Evolutionary conservation across 345 rosid genomes (phyloP), one percentile per base, ranked within the genome.

Genomic region (Lepidium sativum): DNA sequence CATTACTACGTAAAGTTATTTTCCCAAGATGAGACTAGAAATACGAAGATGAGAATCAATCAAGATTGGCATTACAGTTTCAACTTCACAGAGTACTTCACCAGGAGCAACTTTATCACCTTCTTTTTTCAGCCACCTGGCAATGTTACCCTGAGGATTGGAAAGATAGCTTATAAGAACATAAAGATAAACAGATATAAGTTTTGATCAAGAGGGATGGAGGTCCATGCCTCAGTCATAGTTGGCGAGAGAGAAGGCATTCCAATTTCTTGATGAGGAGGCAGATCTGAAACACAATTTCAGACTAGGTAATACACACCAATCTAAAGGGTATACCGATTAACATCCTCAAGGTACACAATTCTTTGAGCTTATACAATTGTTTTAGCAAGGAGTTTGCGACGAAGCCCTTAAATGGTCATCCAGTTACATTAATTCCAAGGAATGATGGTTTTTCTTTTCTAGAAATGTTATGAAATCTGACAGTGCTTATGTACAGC

Each of bases 201-300:
- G 33, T 58, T 49, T 54, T 3, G 1, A 54, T 45, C 17, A 55
- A 39, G 57, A 73, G 59, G 43, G 50, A 55, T 5, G 54, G 20
- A 42, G 56, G 48, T 55, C 51, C 85, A 66, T 80, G 77, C 99
- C 97, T 94, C 99, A 10, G 89, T 85, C 99, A 94, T 94, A 54
- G 99, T 94, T 52, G 99, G 99, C 6, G 99, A 94, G 63, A 94
- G 96, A 60, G 99, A 94, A 72, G 99, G 99, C 99, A 94, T 94
- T 72, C 99, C 99, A 33, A 94, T 86, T 75, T 88, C 96, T 70
- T 94, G 96, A 73, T 94, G 92, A 48, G 95, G 83, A 62, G 99
- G 98, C 65, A 94, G 83, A 75, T 84, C 97, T 94, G 86, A 63
- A 77, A 79, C 63, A 71, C 43, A 64, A 37, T 74, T 66, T 37